phyloP scores from a whole-genome alignment of 2,329 filamentous ascomycete species.

The Ophiostoma triangulosporum region DNA sequence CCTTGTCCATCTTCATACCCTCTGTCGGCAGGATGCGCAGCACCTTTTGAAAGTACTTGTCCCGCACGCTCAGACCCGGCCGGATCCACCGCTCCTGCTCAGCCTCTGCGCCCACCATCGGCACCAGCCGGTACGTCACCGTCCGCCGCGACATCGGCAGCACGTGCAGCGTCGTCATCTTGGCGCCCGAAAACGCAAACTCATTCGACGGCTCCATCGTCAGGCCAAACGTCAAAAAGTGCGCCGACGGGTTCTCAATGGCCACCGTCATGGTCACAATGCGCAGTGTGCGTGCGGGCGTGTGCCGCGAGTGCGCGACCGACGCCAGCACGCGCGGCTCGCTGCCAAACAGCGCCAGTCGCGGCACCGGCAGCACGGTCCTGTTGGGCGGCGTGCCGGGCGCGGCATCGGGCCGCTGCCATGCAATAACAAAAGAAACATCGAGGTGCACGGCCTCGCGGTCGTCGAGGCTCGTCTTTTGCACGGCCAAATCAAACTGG shows the following conservation, averaged over 20 bases:
- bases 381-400: conserved; percentile 33
- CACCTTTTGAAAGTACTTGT: conserved; percentile 88
- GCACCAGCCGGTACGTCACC: conserved; percentile 61
- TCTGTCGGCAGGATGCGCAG: conserved; percentile 69
- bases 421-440: conserved; percentile 60
- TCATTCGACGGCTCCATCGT: conserved; percentile 85
- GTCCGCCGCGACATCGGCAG: conserved; percentile 66
- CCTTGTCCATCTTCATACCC: conserved; percentile 57
- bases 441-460: conserved; percentile 62
- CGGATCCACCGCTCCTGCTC: conserved; percentile 41
- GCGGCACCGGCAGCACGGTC: conserved; percentile 62
- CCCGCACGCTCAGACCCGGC: conserved; percentile 63
- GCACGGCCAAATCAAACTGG: conserved; percentile 58
- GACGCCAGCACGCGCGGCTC: conserved; percentile 74
- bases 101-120: conserved; percentile 33
- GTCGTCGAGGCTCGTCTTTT: conserved; percentile 71
- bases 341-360: conserved; percentile 64
- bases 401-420: conserved; percentile 43
- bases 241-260: conserved; percentile 86
- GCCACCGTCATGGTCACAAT: conserved; percentile 35
- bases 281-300: background rate
- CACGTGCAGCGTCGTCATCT: conserved; percentile 65
- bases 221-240: conserved; percentile 87
- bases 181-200: conserved; percentile 86
- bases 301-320: conserved; percentile 27